Base-by-base conservation (phyloP, 164 flowering plant species). In the Aristolochia californica region DNA sequence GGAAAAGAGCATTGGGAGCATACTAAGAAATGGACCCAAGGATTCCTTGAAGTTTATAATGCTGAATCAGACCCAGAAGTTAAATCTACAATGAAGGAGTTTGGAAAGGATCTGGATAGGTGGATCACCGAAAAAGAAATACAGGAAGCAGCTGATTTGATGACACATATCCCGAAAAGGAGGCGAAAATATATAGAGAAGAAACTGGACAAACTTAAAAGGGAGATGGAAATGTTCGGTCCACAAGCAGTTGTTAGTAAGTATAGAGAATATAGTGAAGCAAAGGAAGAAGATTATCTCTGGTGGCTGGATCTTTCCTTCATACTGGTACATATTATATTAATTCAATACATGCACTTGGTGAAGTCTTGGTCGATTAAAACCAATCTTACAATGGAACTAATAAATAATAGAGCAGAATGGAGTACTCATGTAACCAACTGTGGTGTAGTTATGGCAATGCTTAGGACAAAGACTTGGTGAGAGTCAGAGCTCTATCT, bases 281-380 rank as follows among this genome's bases (percentile, higher is more conserved):
- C 81, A 48, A 72, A 82, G 62, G 84, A 80, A 64, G 85, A 87
- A 72, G 98, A 91, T 71, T 85, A 79, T 68, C 66, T 88, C 2
- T 91, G 98, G 98, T 91, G 97, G 97, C 77, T 91, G 48, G 97
- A 91, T 83, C 88, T 91, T 67, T 94, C 87, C 3, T 73, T 52
- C 75, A 74, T 88, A 45, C 76, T 91, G 84, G 95, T 88, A 68
- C 55, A 65, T 57, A 43, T 61, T 5, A 30, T 13, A 28, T 22
- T 11, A 0, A 22, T 23, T 23, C 2, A 20, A 21, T 17, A 22
- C 26, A 23, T n/a, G 9, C 10, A 34, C 40, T 34, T 34, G 40
- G 40, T 34, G 40, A 34, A 34, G 40, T 34, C 40, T 34, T 34
- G 40, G 5, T 7, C 10, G 10, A 34, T 34, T 9, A 34, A 34